These are phyloP conservation scores for Boletus pseudopeckii DNA, from an alignment of 768 basidiomycete species.

Conservation along the genomic window DNA sequence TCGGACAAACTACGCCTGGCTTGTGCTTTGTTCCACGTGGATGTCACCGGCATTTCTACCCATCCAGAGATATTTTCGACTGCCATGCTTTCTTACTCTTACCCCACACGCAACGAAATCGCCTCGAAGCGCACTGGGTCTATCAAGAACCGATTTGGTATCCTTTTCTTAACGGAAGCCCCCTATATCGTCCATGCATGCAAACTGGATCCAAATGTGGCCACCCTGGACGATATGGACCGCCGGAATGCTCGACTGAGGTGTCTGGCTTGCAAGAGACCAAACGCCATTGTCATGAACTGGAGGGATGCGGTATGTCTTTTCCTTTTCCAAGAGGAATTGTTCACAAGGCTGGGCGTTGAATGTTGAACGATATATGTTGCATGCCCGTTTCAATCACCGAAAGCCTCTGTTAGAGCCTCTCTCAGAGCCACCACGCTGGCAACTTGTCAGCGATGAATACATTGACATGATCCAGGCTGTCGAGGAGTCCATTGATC, in stretches of 20 bases:
- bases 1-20: not conserved
- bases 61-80: not conserved
- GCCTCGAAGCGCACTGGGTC: not conserved
- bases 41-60: not conserved
- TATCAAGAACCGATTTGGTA: not conserved
- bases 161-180: not conserved
- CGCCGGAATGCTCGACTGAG: slow-evolving; percentile 3
- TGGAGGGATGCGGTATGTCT: slow-evolving; percentile 5
- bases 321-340: not conserved
- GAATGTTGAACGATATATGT: not conserved
- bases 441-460: slow-evolving; percentile 3
- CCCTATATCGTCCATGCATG: slow-evolving; percentile 1
- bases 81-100: not conserved
- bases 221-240: slow-evolving; percentile 5
- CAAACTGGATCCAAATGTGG: slow-evolving; percentile 1
- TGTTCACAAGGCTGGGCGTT: not conserved
- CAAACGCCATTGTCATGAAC: not conserved
- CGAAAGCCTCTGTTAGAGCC: too few relatives aligned
- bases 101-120: not conserved
- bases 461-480: not conserved
- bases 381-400: not conserved
- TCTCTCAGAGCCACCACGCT: not conserved
- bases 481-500: not conserved
- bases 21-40: not conserved
- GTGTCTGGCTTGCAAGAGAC: not conserved